Base-by-base conservation (phyloP, 1,284 basidiomycete genomes). In the Rhodotorula sp. region DNA sequence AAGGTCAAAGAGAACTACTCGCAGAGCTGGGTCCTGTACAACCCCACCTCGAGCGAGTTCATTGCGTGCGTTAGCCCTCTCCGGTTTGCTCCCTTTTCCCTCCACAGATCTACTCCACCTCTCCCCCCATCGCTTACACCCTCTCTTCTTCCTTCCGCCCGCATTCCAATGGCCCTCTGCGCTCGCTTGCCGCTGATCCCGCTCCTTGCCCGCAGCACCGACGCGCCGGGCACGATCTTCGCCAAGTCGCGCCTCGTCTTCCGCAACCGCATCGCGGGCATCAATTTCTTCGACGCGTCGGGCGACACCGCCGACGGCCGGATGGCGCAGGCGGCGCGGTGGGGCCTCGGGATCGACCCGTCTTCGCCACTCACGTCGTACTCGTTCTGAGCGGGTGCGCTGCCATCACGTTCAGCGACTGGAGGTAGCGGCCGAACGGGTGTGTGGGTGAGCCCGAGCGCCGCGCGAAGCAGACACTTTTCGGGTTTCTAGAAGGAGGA, bases 201-300 rank as follows among this genome's bases (percentile, higher is more conserved):
- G 8, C 10, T 29, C 3, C 27, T 10, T 27, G 1, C 29, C 15
- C 12, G 37, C 57, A 69, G 67, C 9, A 70, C 69, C 3, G 69
- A 70, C 27, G 57, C 61, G 22, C 55, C 64, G 13, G 34, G 37
- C 29, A 66, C 64, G 4, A 37, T 53, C 21, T 66, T 22, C 25
- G 39, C 22, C 19, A 70, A 66, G 44, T 60, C 55, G 7, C 60
- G 64, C 17, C 61, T 39, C 34, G 61, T 39, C 9, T 63, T 63
- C 60, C 51, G 37, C 34, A 27, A 41, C 29, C 60, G 69, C 3
- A 9, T 63, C 27, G 69, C 50, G 6, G 69, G 69, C 6, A 10
- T 66, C 32, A 63, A 61, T 41, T 46, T 70, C 32, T 69, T 70
- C 41, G 69, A 70, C 57, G 41, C 48, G 15, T 63, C 61, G n/a